A percentile compares a stretch with the other conserved stretches of the same genome.
Conservation (phyloP, 2,329 filamentous ascomycete genomes). For the Byssoonygena ceratinophila region DNA sequence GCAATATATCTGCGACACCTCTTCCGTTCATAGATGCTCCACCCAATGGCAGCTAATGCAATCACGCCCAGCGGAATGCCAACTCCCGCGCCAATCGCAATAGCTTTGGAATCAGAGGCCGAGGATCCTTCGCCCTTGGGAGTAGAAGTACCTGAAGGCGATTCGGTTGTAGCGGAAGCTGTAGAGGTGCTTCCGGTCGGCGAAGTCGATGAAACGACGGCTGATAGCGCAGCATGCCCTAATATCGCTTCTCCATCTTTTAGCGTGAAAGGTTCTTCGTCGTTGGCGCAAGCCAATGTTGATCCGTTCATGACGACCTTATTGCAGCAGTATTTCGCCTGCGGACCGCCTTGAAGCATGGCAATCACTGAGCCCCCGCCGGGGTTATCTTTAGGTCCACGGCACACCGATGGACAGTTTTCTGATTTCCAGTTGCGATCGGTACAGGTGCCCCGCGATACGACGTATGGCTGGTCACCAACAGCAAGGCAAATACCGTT, state of each 20-base stretch:
- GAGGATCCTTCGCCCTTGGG: background rate
- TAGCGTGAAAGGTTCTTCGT: slow-evolving; percentile 22
- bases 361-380: slow-evolving; percentile 20
- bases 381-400: slow-evolving; percentile 5
- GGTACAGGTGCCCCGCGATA: slow-evolving; percentile 25
- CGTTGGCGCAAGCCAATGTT: slow-evolving; percentile 16
- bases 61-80: slow-evolving; percentile 25
- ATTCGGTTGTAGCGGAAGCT: background rate
- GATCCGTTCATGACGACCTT: slow-evolving; percentile 12
- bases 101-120: slow-evolving; percentile 15
- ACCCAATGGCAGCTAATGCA: slow-evolving; percentile 22
- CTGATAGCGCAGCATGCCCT: slow-evolving; percentile 19
- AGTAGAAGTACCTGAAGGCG: background rate
- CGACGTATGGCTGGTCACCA: slow-evolving; percentile 19
- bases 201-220: slow-evolving; percentile 12
- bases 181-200: background rate
- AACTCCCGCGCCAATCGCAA: slow-evolving; percentile 24
- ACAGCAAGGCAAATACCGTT: slow-evolving; percentile 24
- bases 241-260: slow-evolving; percentile 19
- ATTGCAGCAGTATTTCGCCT: slow-evolving; percentile 23
- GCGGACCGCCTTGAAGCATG: slow-evolving; percentile 12
- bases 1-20: background rate
- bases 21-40: slow-evolving; percentile 24
- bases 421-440: slow-evolving; percentile 22
- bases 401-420: slow-evolving; percentile 19